Base-by-base conservation (phyloP, 2,329 filamentous ascomycete genomes). In the Aspergillus japonicus region DNA sequence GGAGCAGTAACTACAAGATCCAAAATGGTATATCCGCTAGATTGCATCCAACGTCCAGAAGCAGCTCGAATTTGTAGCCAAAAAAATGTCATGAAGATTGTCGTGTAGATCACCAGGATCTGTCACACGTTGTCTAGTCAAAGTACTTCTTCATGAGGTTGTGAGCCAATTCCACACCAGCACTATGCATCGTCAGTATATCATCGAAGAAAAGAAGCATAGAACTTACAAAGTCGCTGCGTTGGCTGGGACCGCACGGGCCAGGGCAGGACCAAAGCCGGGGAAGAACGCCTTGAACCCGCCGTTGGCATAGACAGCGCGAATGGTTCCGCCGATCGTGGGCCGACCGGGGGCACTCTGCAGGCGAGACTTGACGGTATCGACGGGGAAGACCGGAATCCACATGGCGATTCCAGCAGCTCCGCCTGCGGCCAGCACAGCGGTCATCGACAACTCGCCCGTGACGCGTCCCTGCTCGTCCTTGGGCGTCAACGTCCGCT, bases 381-480 rank as follows among this genome's bases (percentile, higher is more conserved):
- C 95, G 65, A 99, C 85, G 23, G 95, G 95, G 85, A 99, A 99
- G 47, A 99, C 93, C 56, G 95, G 93, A 67, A 97, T 95, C 95
- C 95, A 99, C 95, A 99, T 99, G 64, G 95, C 95, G 26, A 99
- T 86, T 72, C 95, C 95, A 0, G 95, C 95, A 4, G 89, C 90
- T 64, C 91, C 95, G 69, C 95, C 95, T 2, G 95, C 95, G 29
- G 87, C 85, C 69, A 93, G 91, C 59, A 99, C 85, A 11, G 95
- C 95, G 2, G 86, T 80, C 64, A 99, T 81, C 70, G 89, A 94
- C 59, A 98, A 79, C 68, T 95, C 82, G 47, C 92, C 93, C 4
- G 83, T 85, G 2, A 90, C 85, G 71, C 89, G 87, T 24, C 91
- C 92, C 19, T 83, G 78, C 3, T 86, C 87, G 70, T 97, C 92